These are phyloP conservation scores for Gnaphalium uliginosum DNA, from an alignment of 129 eudicot genomes.

Conservation along the genomic window DNA sequence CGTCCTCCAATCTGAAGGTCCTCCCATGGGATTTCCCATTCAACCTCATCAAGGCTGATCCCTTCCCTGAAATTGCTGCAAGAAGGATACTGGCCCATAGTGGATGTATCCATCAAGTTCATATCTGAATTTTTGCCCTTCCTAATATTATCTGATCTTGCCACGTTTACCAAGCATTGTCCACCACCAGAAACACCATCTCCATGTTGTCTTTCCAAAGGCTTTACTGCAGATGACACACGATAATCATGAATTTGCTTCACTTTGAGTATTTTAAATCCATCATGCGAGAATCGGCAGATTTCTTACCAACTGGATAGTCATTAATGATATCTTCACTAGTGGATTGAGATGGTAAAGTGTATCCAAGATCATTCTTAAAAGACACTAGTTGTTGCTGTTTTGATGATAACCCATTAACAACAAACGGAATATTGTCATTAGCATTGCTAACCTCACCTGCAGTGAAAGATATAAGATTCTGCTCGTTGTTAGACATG, in stretches of 20 bases:
- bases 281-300: conserved; percentile 27
- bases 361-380: conserved; percentile 21
- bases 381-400: neutral
- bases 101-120: conserved; percentile 3
- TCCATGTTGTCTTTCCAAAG: conserved; percentile 21
- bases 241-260: conserved; percentile 10
- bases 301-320: conserved; percentile 30
- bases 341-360: conserved; percentile 29
- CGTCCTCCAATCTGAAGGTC: conserved; percentile 91
- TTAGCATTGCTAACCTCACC: conserved; percentile 17
- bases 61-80: conserved; percentile 39
- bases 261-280: conserved; percentile 6
- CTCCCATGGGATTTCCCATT: conserved; percentile 92
- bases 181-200: conserved; percentile 19
- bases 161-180: conserved; percentile 21
- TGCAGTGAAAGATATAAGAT: conserved; percentile 44
- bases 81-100: conserved; percentile 26
- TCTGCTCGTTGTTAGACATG: conserved; percentile 35
- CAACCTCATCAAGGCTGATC: conserved; percentile 66
- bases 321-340: conserved; percentile 27
- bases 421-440: conserved; percentile 20
- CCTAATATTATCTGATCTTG: conserved; percentile 23
- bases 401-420: conserved; percentile 21
- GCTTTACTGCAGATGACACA: conserved; percentile 28
- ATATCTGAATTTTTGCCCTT: conserved; percentile 22